phyloP scores from a whole-genome alignment of 1,139 yeast species.

The Zygosaccharomyces pseudobailii region DNA sequence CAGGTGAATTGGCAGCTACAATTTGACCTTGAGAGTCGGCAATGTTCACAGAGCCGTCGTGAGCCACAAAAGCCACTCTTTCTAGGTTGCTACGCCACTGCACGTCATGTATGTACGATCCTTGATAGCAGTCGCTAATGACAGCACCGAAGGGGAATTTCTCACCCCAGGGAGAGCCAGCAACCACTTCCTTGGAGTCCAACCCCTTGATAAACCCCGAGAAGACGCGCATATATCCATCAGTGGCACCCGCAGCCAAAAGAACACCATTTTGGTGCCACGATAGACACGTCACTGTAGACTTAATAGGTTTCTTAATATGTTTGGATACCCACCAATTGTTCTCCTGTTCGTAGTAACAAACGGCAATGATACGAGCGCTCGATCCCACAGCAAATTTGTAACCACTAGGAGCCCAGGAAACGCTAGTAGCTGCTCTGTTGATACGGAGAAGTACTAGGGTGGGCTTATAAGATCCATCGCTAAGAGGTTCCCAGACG shows the following conservation, averaged over 20 bases:
- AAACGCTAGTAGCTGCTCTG: slow-evolving; percentile 89
- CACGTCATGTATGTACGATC: slow-evolving; percentile 93
- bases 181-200: slow-evolving; percentile 68
- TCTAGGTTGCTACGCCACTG: slow-evolving; percentile 79
- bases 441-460: slow-evolving; percentile 86
- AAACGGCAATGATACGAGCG: slow-evolving; percentile 89
- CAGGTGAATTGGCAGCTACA: slow-evolving; percentile 70
- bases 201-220: slow-evolving; percentile 87
- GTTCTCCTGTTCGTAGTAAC: slow-evolving; percentile 92
- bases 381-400: slow-evolving; percentile 98
- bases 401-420: slow-evolving; percentile 89
- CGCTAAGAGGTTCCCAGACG: slow-evolving; percentile 80
- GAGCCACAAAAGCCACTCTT: slow-evolving; percentile 71
- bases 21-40: slow-evolving; percentile 43
- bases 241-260: slow-evolving; percentile 88
- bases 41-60: slow-evolving; percentile 70
- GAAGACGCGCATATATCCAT: slow-evolving; percentile 90
- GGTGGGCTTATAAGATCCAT: slow-evolving; percentile 74
- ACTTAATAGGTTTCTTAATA: slow-evolving; percentile 85
- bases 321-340: slow-evolving; percentile 99
- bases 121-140: slow-evolving; percentile 79
- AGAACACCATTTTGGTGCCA: slow-evolving; percentile 96
- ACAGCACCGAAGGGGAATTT: slow-evolving; percentile 93
- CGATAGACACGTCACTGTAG: slow-evolving; percentile 76
- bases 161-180: slow-evolving; percentile 84